Base-by-base conservation (phyloP, 1,284 basidiomycete genomes). In the Tetrapyrgos nigripes region DNA sequence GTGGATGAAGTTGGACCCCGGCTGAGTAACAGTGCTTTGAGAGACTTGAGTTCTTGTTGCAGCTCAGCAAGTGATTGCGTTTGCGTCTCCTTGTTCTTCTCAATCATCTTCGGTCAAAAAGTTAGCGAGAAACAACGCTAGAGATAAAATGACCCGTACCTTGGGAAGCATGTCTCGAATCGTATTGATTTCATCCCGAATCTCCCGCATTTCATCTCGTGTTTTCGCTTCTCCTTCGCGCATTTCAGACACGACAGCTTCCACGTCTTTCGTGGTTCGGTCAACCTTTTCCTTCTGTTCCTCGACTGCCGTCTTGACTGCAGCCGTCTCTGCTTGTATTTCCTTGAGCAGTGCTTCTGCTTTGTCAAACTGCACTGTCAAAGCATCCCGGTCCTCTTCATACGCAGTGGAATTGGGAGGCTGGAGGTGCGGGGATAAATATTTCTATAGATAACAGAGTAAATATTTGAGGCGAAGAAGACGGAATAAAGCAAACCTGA, bases 41-140 rank as follows among this genome's bases (percentile, higher is more conserved):
- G 82, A 0, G 95, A 97, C 71, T 96, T 96, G 66, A 99, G 84
- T 72, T 99, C 97, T 66, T 94, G 89, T 70, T 98, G 96, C 17
- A 99, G 81, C 64, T 96, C 95, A 29, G 83, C 79, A 10, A 97
- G 80, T 4, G 91, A 90, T 63, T 92, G 87, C 17, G 84, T 83
- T 71, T 96, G 92, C 28, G 83, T 83, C 59, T 95, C 91, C 69
- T 94, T 92, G 71, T 93, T 94, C 78, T 94, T 96, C 61, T 97
- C 94, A 60, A 98, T 91, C 90, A 98, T 92, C 93, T 97, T 66
- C 17, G 24, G 2, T 10, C 19, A 10, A 55, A 55, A 53, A 21
- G 26, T 56, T 37, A 51, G 35, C 17, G 11, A 50, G 27, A 14
- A 4, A 56, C 33, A 55, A 40, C 43, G 31, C 43, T 45, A 49